Evolutionary conservation across 202 grass and related monocot species (phyloP).

Genomic region (Zizania palustris): DNA sequence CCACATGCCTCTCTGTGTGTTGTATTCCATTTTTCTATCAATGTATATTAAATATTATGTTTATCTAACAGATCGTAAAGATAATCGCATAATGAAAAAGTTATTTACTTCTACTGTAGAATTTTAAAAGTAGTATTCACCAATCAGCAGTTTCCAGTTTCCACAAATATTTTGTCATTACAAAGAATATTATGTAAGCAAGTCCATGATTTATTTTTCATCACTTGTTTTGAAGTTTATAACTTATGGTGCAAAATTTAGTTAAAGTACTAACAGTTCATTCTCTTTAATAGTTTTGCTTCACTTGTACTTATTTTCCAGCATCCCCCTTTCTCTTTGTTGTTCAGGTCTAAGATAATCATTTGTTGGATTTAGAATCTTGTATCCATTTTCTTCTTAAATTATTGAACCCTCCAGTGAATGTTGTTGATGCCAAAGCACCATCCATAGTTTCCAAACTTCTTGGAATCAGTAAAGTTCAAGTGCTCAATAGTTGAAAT

Average conservation of each 20-base stretch:
- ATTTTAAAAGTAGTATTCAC: conserved; percentile 15
- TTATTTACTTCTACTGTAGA: too few relatives aligned
- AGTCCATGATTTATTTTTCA: conserved; percentile 8
- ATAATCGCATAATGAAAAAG: conserved; percentile 1
- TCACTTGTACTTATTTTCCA: conserved; percentile 30
- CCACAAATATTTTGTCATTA: not conserved
- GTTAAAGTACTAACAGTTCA: too few relatives aligned
- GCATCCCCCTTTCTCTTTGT: conserved; percentile 1
- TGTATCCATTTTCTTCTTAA: conserved; percentile 91
- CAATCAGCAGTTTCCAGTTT: too few relatives aligned
- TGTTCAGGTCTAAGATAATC: too few relatives aligned
- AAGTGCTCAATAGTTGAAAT: conserved; percentile 56
- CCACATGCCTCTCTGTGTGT: not conserved
- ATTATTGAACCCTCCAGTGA: conserved; percentile 77
- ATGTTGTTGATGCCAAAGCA: conserved; percentile 53
- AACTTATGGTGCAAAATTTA: conserved; percentile 10
- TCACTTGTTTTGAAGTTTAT: conserved; percentile 23
- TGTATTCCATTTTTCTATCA: conserved; percentile 1
- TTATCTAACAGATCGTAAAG: not conserved
- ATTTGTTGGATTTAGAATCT: too few relatives aligned
- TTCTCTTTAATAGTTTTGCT: conserved; percentile 14
- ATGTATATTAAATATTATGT: not conserved
- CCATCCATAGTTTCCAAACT: conserved; percentile 85
- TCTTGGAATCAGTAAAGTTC: conserved; percentile 86
- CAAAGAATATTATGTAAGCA: conserved; percentile 19